Evolutionary conservation across 2,329 filamentous ascomycete species (phyloP), one percentile per base, ranked within the genome.

Genomic region (Orbilia javanica): DNA sequence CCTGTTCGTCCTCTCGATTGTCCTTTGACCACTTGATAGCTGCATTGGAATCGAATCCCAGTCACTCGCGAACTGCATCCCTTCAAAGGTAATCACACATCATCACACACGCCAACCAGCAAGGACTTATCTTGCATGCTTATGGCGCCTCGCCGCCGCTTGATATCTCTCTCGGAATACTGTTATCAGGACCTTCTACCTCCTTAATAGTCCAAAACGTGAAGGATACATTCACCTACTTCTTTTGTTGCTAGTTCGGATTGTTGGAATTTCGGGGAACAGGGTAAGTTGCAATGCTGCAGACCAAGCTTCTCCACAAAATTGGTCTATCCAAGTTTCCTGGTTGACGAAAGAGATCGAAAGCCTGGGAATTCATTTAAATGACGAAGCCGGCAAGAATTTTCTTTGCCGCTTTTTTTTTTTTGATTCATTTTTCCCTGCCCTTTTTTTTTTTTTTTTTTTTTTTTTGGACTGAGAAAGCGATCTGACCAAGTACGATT

Each of bases 301-400:
- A 65, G n/a, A 39, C 55, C 73, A 71, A 29, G 73, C 67, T 78
- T 78, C 74, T 78, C 74, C 74, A 78, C 74, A 78, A 68, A 53
- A 34, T 39, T 11, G 15, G 11, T n/a, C 46, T 65, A 27, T 65
- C 31, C 66, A 77, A 66, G 73, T 77, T 77, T 52, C 73, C 73
- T 22, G 73, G 73, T 77, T 71, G 57, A 34, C 25, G 60, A 64
- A 62, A 31, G 42, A 8, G 13, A 42, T 36, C 39, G 62, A 64
- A 60, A 67, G 53, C 63, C 68, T 66, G 74, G 67, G 46, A 63
- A 46, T 64, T 25, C 34, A 18, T 60, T 69, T 53, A 65, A 72
- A 50, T 66, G 69, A 60, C 34, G 36, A 60, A 72, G n/a, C n/a
- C n/a, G 20, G 27, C n/a, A 39, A 20, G n/a, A 18, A 27, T 31